A percentile compares a stretch with the other conserved stretches of the same genome.
Conservation (phyloP, 176 grass and related monocot genomes). For the Saccharum spontaneum region DNA sequence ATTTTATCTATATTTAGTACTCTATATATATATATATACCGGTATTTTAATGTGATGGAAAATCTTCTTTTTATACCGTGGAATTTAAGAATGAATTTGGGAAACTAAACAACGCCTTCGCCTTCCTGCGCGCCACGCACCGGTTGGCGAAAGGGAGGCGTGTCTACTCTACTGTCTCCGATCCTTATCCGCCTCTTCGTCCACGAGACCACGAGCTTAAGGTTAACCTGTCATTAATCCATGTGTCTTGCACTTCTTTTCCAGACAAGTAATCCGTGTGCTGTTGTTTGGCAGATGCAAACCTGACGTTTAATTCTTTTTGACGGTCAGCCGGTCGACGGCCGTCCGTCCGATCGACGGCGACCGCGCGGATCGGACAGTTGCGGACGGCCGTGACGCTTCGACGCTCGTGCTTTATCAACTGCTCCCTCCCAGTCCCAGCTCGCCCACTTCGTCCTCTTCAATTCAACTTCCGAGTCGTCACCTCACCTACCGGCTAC, state of each 20-base stretch:
- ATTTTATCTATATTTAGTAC: too few relatives aligned
- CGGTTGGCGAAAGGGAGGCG: not conserved
- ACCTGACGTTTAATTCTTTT: not conserved
- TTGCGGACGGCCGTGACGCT: not conserved
- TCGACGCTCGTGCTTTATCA: constrained; percentile 16
- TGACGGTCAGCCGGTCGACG: not conserved
- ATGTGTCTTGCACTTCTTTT: not conserved
- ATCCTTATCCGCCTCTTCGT: not conserved
- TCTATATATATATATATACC: too few relatives aligned
- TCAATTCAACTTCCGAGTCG: constrained; percentile 2
- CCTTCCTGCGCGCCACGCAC: not conserved
- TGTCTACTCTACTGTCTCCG: not conserved
- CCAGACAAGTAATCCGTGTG: not conserved
- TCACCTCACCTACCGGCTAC: constrained; percentile 14
- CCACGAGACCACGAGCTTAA: not conserved
- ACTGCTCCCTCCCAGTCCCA: not conserved
- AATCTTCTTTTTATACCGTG: too few relatives aligned
- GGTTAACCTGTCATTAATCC: not conserved
- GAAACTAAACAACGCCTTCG: too few relatives aligned
- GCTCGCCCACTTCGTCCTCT: not conserved
- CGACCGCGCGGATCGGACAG: not conserved
- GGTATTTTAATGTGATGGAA: too few relatives aligned
- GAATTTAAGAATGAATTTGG: too few relatives aligned
- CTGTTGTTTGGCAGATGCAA: not conserved
- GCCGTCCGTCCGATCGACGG: constrained; percentile 7